Evolutionary conservation across 768 basidiomycete genomes (phyloP), one percentile per base, ranked within the genome.

Genomic region (Boletus barrowsii): DNA sequence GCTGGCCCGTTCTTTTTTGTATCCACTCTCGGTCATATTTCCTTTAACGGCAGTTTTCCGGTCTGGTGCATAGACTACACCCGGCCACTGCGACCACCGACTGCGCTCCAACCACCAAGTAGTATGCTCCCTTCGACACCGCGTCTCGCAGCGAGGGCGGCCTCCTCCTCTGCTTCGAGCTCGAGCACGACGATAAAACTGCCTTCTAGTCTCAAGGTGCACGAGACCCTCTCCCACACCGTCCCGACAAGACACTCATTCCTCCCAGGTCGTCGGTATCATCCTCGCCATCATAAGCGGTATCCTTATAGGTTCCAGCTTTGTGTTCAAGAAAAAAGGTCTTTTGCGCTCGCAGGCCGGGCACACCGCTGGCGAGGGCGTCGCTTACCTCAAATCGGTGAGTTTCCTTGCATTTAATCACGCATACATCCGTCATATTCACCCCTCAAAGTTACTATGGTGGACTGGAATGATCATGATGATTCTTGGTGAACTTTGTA

Each of bases 311-410:
- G 97, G 96, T 5, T 81, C 82, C 39, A 88, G 86, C 62, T 98
- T 98, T 71, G 95, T 98, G 3, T 88, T 99, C 76, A 99, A 99
- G 84, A 99, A 99, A 82, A 97, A 93, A 67, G 96, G 90, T 10
- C 76, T 93, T 18, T 68, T 93, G 49, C 79, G 84, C 70, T 83
- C 86, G 68, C 89, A 90, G 76, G 87, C 88, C 55, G 93, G 90
- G 60, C 86, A 88, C 55, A 70, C 73, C 39, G 82, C 86, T 4
- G 90, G 90, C 51, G 88, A 91, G 67, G 95, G 96, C 30, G 93
- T 96, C 55, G 92, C 83, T 13, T 99, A 98, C 75, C 83, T 98
- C 67, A 98, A 96, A 75, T 92, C 89, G 67, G 90, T 92, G 70
- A 70, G 88, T 77, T 43, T 9, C 48, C 36, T 44, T 33, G 45